Conservation (phyloP, 208 protist genomes). For the Borovskyia barvae region DNA sequence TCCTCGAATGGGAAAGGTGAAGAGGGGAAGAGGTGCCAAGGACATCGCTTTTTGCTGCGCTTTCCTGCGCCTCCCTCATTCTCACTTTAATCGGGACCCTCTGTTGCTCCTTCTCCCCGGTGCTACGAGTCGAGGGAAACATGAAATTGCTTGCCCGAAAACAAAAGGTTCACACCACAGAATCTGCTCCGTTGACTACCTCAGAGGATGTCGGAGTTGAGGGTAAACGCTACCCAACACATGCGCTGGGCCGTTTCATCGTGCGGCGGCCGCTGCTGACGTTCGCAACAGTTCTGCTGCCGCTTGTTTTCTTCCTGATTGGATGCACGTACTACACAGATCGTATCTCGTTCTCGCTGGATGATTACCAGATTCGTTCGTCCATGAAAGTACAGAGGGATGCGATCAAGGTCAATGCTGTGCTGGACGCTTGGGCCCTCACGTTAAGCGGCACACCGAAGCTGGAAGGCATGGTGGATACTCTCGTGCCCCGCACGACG, state of each 20-base stretch:
- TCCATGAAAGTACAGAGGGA: constrained; percentile 14
- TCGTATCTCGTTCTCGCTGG: constrained; percentile 25
- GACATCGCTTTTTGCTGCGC: constrained; percentile 11
- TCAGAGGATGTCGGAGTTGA: constrained; percentile 41
- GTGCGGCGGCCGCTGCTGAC: constrained; percentile 14
- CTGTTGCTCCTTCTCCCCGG: not conserved
- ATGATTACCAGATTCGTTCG: constrained; percentile 39
- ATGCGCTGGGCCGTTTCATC: constrained; percentile 21
- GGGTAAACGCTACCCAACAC: constrained; percentile 44
- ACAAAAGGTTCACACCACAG: constrained; percentile 40
- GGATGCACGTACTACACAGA: constrained; percentile 18
- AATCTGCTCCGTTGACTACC: constrained; percentile 21
- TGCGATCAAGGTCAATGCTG: constrained; percentile 8
- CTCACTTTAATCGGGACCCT: not conserved
- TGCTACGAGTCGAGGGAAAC: not conserved
- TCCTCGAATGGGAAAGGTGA: too few species aligned
- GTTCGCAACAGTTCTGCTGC: constrained; percentile 27
- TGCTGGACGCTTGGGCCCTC: constrained; percentile 18
- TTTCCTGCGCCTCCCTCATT: not conserved
- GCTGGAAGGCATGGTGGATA: constrained; percentile 5
- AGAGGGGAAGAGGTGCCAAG: too few species aligned
- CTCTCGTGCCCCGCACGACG: constrained; percentile 6
- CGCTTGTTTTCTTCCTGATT: constrained; percentile 37
- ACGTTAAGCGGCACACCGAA: constrained; percentile 8
- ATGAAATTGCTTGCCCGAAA: constrained; percentile 20